phyloP scores from a whole-genome alignment of 352 stramenopile genomes.

The Globisporangium echinulatum region DNA sequence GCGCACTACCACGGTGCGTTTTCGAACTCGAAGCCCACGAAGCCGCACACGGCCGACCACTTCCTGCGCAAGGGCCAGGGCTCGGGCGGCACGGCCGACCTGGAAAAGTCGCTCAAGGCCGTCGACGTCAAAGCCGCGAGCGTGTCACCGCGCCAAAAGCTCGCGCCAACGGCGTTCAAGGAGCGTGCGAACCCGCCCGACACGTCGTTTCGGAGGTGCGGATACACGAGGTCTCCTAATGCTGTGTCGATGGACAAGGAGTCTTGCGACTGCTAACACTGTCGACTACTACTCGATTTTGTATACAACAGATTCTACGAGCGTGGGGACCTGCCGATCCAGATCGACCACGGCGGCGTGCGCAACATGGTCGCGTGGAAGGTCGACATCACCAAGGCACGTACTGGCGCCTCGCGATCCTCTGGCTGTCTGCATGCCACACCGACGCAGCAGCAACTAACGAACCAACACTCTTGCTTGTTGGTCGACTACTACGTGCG shows the following conservation, averaged over 20 bases:
- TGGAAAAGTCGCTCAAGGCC: slow-evolving; percentile 45
- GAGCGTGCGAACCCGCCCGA: slow-evolving; percentile 93
- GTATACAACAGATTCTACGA: slow-evolving; percentile 77
- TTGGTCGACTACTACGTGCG: not conserved
- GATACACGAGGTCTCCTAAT: too few species aligned
- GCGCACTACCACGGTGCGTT: slow-evolving; percentile 77
- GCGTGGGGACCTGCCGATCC: slow-evolving; percentile 93
- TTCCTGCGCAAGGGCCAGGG: slow-evolving; percentile 92
- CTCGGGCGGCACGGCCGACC: slow-evolving; percentile 73
- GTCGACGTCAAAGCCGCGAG: slow-evolving; percentile 28
- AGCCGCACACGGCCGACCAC: slow-evolving; percentile 72
- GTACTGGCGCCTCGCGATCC: not conserved
- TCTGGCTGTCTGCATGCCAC: too few species aligned
- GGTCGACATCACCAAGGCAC: slow-evolving; percentile 90
- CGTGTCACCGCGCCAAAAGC: slow-evolving; percentile 40
- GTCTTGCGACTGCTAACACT: not conserved
- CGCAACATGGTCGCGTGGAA: slow-evolving; percentile 97
- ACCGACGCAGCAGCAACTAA: not conserved
- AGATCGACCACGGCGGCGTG: slow-evolving; percentile 95
- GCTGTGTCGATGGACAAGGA: not conserved
- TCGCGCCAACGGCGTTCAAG: slow-evolving; percentile 80
- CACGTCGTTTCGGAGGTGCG: slow-evolving; percentile 67
- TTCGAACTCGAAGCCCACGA: slow-evolving; percentile 86
- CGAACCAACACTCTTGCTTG: not conserved
- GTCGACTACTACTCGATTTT: not conserved